Evolutionary conservation across 805 yeast genomes (phyloP).

Genomic region (Hanseniaspora valbyensis): DNA sequence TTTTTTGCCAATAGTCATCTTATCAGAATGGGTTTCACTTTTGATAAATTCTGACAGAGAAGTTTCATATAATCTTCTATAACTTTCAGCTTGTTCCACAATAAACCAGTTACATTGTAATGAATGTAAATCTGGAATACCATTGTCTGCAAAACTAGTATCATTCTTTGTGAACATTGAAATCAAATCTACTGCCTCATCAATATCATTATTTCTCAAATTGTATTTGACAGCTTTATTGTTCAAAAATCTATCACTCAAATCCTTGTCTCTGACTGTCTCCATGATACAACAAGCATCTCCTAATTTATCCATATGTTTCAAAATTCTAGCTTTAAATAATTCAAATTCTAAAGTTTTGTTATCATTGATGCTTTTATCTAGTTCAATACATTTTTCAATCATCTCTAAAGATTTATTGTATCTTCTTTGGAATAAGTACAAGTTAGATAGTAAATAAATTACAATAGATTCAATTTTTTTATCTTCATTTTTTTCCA

Average conservation of each 20-base stretch:
- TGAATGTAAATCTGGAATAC: conserved; percentile 71
- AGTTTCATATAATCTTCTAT: conserved; percentile 42
- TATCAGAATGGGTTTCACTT: conserved; percentile 23
- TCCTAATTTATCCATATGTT: conserved; percentile 51
- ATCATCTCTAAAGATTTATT: conserved; percentile 33
- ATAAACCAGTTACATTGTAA: conserved; percentile 92
- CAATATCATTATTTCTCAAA: conserved; percentile 61
- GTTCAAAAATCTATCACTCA: conserved; percentile 86
- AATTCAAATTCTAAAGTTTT: conserved; percentile 74
- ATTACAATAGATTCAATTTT: conserved; percentile 48
- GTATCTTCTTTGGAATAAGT: conserved; percentile 44
- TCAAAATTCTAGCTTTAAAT: conserved; percentile 66
- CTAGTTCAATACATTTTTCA: conserved; percentile 47
- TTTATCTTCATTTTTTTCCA: conserved; percentile 36
- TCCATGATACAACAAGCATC: conserved; percentile 59
- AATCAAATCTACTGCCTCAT: conserved; percentile 61
- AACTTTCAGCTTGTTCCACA: conserved; percentile 74
- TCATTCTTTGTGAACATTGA: conserved; percentile 80
- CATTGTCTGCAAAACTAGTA: conserved; percentile 48
- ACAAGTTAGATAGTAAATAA: conserved; percentile 72
- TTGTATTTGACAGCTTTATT: conserved; percentile 77
- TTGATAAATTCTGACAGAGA: conserved; percentile 18
- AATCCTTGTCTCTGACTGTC: conserved; percentile 62
- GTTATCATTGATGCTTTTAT: conserved; percentile 71
- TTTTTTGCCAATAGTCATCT: conserved; percentile 31